Percentiles rank a stretch among this genome's conserved stretches.
Evolutionary conservation across 2,329 filamentous ascomycete genomes (phyloP).

Genomic region (Moelleriella libera): DNA sequence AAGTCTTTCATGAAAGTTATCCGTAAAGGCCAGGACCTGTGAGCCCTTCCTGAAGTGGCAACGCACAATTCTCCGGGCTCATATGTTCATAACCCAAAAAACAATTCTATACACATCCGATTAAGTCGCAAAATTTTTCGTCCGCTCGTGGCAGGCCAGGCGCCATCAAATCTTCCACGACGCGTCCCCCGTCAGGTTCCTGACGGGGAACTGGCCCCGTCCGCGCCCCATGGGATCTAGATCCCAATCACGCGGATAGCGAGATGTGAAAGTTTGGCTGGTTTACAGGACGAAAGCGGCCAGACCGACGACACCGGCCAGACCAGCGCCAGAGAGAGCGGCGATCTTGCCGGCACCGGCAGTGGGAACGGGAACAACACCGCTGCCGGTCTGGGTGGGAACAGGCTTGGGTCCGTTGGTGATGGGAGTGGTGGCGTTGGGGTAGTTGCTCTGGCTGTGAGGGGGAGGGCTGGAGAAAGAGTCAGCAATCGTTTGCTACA

Average conservation of each 20-base stretch:
- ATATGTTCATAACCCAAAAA: slow-evolving; percentile 20
- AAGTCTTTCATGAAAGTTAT: slow-evolving; percentile 1
- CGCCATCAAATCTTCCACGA: slow-evolving; percentile 10
- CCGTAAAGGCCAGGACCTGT: neutral
- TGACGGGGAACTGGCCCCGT: slow-evolving; percentile 12
- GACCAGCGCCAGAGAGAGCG: slow-evolving; percentile 41
- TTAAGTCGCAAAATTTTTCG: neutral
- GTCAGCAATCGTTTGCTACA: neutral
- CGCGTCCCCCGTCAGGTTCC: slow-evolving; percentile 16
- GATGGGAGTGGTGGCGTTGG: slow-evolving; percentile 18
- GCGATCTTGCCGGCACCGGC: slow-evolving; percentile 42
- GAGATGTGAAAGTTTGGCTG: slow-evolving; percentile 16
- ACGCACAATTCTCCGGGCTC: slow-evolving; percentile 6
- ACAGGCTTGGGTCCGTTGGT: slow-evolving; percentile 7
- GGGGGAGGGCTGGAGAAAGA: neutral
- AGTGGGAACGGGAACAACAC: slow-evolving; percentile 27
- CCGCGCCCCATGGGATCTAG: no score
- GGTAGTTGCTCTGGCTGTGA: slow-evolving; percentile 1
- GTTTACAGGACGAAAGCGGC: slow-evolving; percentile 46
- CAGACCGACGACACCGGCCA: slow-evolving; percentile 46
- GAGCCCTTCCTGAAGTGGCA: neutral
- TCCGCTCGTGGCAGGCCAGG: neutral
- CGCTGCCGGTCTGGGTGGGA: slow-evolving; percentile 1
- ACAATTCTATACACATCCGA: slow-evolving; percentile 20
- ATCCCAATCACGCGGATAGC: no score